Percentiles rank a stretch among this genome's conserved stretches.
Evolutionary conservation across 2,329 filamentous ascomycete genomes (phyloP).

Genomic region (Pseudogymnoascus pannorum): DNA sequence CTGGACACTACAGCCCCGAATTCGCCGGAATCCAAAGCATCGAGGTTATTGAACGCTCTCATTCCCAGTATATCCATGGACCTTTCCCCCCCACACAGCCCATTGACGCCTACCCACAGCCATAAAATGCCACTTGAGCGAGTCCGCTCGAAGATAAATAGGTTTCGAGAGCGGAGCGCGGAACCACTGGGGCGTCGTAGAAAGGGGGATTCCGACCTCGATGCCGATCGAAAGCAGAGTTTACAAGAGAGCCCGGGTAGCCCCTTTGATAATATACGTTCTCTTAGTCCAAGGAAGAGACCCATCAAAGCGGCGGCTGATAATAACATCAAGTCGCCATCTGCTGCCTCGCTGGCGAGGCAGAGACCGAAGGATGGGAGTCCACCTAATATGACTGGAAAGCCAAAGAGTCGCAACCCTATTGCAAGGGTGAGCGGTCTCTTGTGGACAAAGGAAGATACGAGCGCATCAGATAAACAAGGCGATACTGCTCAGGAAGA

Average conservation of each 20-base stretch:
- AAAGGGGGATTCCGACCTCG: background rate
- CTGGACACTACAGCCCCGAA: slow-evolving; percentile 36
- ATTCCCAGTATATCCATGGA: slow-evolving; percentile 56
- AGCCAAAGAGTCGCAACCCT: slow-evolving; percentile 44
- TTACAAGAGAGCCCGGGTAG: background rate
- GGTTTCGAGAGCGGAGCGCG: slow-evolving; percentile 24
- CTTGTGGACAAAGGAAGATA: slow-evolving; percentile 49
- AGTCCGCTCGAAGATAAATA: slow-evolving; percentile 33
- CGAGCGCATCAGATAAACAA: slow-evolving; percentile 33
- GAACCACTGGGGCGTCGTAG: slow-evolving; percentile 1
- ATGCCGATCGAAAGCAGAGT: background rate
- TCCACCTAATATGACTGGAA: slow-evolving; percentile 4
- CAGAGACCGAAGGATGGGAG: slow-evolving; percentile 30
- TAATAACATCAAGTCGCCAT: background rate
- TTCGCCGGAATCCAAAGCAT: slow-evolving; percentile 23
- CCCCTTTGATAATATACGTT: slow-evolving; percentile 26
- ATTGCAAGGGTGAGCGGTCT: slow-evolving; percentile 54
- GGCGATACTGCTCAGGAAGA: slow-evolving; percentile 40
- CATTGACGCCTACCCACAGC: slow-evolving; percentile 44
- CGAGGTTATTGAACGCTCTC: slow-evolving; percentile 29
- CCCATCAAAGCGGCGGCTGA: background rate
- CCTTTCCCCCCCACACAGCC: slow-evolving; percentile 54
- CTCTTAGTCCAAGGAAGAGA: slow-evolving; percentile 39
- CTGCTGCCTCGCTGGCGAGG: background rate
- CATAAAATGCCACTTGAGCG: slow-evolving; percentile 45